Conservation (phyloP, 1,284 basidiomycete genomes). For the Cryptococcus amylolentus region DNA sequence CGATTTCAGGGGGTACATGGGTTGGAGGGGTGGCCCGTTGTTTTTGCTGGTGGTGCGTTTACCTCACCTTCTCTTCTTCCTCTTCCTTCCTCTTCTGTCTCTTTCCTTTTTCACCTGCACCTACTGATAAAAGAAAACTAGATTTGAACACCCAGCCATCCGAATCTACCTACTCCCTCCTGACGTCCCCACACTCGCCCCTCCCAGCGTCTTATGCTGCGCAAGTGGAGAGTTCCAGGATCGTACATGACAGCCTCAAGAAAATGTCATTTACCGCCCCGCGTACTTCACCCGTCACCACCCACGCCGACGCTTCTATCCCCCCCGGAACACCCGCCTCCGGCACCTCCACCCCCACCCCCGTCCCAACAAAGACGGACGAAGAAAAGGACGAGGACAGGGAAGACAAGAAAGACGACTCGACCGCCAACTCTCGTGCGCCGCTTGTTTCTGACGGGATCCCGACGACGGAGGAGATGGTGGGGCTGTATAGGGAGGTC, state of each 20-base stretch:
- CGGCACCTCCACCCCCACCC: slow-evolving; percentile 57
- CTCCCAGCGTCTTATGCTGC: slow-evolving; percentile 59
- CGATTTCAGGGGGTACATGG: slow-evolving; percentile 58
- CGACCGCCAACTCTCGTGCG: slow-evolving; percentile 71
- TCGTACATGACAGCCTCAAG: slow-evolving; percentile 79
- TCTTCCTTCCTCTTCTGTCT: background rate
- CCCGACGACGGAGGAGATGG: slow-evolving; percentile 62
- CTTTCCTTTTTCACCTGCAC: background rate
- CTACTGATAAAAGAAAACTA: slow-evolving; percentile 35
- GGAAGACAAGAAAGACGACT: slow-evolving; percentile 53
- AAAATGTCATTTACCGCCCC: slow-evolving; percentile 42
- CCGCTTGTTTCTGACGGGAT: slow-evolving; percentile 67
- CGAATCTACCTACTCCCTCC: slow-evolving; percentile 79
- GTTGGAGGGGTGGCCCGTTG: slow-evolving; percentile 64
- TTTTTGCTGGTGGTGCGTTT: slow-evolving; percentile 72
- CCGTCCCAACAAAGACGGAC: slow-evolving; percentile 46
- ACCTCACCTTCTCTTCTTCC: background rate
- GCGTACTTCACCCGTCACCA: slow-evolving; percentile 5
- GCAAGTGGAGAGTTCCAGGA: slow-evolving; percentile 62
- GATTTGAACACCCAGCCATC: slow-evolving; percentile 91
- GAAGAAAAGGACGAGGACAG: slow-evolving; percentile 57
- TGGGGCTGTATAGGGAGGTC: slow-evolving; percentile 53
- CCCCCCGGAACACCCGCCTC: slow-evolving; percentile 49
- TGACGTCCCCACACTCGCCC: slow-evolving; percentile 58
- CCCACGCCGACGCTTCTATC: slow-evolving; percentile 55